phyloP scores from a whole-genome alignment of 2,329 filamentous ascomycete species.

The Achaetomium macrosporum region DNA sequence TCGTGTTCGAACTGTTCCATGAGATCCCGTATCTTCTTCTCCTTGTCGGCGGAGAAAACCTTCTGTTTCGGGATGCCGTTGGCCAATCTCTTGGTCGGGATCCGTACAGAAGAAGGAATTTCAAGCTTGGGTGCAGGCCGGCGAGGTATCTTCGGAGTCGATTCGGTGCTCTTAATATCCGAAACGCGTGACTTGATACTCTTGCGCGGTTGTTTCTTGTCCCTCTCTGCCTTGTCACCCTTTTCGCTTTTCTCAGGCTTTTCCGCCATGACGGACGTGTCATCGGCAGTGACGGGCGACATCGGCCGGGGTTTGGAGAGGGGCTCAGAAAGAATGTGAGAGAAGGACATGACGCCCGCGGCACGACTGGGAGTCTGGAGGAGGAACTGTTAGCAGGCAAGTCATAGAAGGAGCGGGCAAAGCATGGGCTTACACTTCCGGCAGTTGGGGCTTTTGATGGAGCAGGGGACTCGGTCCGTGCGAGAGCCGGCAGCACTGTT shows the following conservation, averaged over 20 bases:
- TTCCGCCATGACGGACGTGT: slow-evolving; percentile 21
- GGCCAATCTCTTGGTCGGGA: slow-evolving; percentile 52
- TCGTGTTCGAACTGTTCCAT: slow-evolving; percentile 45
- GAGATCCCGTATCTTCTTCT: slow-evolving; percentile 62
- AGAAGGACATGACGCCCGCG: slow-evolving; percentile 90
- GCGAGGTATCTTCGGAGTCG: slow-evolving; percentile 42
- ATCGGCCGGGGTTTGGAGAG: slow-evolving; percentile 42
- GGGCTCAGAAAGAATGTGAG: slow-evolving; percentile 82
- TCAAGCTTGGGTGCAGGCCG: slow-evolving; percentile 47
- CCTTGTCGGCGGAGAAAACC: slow-evolving; percentile 51
- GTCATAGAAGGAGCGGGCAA: not conserved
- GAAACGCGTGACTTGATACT: slow-evolving; percentile 42
- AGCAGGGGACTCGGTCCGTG: slow-evolving; percentile 37
- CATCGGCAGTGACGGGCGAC: slow-evolving; percentile 23
- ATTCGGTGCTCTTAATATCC: slow-evolving; percentile 44
- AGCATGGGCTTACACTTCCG: slow-evolving; percentile 31
- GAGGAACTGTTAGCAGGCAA: slow-evolving; percentile 16
- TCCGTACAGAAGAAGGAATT: slow-evolving; percentile 39
- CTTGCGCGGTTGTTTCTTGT: slow-evolving; percentile 35
- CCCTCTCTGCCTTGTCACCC: slow-evolving; percentile 25
- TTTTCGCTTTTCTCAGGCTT: slow-evolving; percentile 25
- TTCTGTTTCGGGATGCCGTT: slow-evolving; percentile 52
- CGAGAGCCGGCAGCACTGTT: slow-evolving; percentile 30
- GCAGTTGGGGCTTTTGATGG: slow-evolving; percentile 33
- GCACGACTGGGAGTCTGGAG: slow-evolving; percentile 63